Conservation (phyloP, 352 stramenopile species). For the Phytopythium mirpurense region DNA sequence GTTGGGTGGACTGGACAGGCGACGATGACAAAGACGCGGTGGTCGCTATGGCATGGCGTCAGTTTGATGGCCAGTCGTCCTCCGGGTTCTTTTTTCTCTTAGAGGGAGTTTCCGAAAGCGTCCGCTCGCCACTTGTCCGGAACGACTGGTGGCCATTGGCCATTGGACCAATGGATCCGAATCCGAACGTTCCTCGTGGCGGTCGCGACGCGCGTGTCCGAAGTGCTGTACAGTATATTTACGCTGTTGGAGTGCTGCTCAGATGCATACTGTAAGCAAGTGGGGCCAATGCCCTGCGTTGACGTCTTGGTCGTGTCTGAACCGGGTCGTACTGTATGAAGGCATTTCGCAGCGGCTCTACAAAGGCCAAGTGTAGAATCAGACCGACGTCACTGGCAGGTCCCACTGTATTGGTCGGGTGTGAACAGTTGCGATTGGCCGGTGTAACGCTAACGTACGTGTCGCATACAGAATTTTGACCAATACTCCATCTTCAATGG, state of each 20-base stretch:
- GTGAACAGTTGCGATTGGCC: too few species aligned
- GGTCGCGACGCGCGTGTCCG: background rate
- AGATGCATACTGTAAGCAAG: too few species aligned
- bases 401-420: background rate
- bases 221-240: too few species aligned
- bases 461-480: background rate
- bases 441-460: background rate
- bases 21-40: background rate
- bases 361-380: too few species aligned
- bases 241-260: too few species aligned
- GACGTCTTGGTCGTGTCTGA: too few species aligned
- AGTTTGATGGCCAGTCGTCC: too few species aligned
- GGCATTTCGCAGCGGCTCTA: too few species aligned
- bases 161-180: too few species aligned
- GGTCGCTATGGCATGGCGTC: background rate
- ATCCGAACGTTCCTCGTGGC: conserved; percentile 1
- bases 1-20: background rate
- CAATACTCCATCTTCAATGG: background rate
- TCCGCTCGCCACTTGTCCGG: background rate
- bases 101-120: background rate
- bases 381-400: background rate
- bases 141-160: background rate
- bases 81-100: background rate
- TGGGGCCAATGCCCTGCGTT: too few species aligned
- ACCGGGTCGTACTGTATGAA: too few species aligned